A percentile compares a stretch with the other conserved stretches of the same genome.
These are phyloP conservation scores for Plasmodium ovale DNA, from an alignment of 169 alveolate genomes.

Conservation along the genomic window DNA sequence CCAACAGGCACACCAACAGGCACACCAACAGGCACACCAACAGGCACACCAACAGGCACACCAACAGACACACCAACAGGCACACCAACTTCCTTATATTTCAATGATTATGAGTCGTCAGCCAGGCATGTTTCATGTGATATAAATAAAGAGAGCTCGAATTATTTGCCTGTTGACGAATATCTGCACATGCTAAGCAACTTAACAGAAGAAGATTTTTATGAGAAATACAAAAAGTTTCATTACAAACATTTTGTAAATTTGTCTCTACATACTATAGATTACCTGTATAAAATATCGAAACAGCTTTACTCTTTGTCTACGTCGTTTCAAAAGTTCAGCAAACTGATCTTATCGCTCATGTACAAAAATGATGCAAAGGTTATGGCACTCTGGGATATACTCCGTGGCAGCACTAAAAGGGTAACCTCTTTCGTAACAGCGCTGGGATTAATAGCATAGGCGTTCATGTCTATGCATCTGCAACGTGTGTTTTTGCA, in stretches of 20 bases:
- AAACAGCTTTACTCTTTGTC: conserved; percentile 36
- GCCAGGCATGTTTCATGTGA: background rate
- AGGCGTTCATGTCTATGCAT: background rate
- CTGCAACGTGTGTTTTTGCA: background rate
- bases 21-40: too few relatives aligned
- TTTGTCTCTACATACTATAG: conserved; percentile 27
- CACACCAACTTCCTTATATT: too few relatives aligned
- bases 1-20: too few relatives aligned
- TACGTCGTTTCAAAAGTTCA: conserved; percentile 17
- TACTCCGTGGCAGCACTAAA: conserved; percentile 27
- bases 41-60: too few relatives aligned
- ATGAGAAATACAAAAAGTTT: conserved; percentile 14
- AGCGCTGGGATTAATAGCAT: too few relatives aligned
- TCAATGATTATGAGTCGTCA: too few relatives aligned
- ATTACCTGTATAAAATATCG: conserved; percentile 32
- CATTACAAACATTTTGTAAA: background rate
- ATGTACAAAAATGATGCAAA: conserved; percentile 53
- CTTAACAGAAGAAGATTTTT: conserved; percentile 10
- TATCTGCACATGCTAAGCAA: conserved; percentile 10
- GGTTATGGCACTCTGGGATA: conserved; percentile 32
- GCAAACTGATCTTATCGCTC: conserved; percentile 2
- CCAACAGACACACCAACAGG: too few relatives aligned
- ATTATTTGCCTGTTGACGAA: background rate
- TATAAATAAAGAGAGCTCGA: background rate
- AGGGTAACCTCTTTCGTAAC: too few relatives aligned